A percentile compares a stretch with the other conserved stretches of the same genome.
Evolutionary conservation across 169 alveolate genomes (phyloP).

Genomic region (Cryptosporidium felis): DNA sequence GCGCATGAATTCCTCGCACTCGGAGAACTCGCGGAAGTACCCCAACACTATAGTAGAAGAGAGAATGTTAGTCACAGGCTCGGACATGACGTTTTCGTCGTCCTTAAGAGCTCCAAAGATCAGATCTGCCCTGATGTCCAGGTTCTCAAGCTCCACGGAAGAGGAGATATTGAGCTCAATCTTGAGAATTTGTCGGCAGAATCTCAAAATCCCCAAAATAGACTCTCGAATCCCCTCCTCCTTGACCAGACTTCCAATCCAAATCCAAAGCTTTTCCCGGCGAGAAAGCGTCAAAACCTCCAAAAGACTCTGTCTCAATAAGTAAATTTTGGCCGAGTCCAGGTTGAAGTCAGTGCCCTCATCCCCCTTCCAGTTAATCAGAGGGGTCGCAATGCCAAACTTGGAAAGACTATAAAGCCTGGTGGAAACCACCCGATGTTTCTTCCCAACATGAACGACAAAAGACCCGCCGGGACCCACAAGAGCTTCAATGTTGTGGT

Average conservation of each 20-base stretch:
- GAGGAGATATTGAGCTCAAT: constrained; percentile 1
- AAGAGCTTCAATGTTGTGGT: too few species aligned
- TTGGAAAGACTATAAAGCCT: constrained; percentile 10
- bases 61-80: not conserved
- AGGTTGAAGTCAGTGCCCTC: not conserved
- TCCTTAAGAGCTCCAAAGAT: constrained; percentile 18
- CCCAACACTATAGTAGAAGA: constrained; percentile 15
- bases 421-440: constrained; percentile 3
- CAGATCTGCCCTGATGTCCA: constrained; percentile 21
- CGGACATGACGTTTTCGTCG: not conserved
- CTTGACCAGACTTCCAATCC: constrained; percentile 33
- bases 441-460: not conserved
- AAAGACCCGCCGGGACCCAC: constrained; percentile 16
- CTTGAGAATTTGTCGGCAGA: constrained; percentile 43
- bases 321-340: constrained; percentile 10
- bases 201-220: constrained; percentile 16
- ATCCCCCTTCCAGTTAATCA: constrained; percentile 55
- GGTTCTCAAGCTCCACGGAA: constrained; percentile 37
- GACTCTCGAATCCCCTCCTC: constrained; percentile 5
- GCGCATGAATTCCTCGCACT: constrained; percentile 44
- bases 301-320: constrained; percentile 36
- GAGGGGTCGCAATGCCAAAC: not conserved
- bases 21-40: constrained; percentile 36
- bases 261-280: constrained; percentile 48
- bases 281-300: not conserved